phyloP scores from a whole-genome alignment of 179 eudicot species.

The Dionaea muscipula region DNA sequence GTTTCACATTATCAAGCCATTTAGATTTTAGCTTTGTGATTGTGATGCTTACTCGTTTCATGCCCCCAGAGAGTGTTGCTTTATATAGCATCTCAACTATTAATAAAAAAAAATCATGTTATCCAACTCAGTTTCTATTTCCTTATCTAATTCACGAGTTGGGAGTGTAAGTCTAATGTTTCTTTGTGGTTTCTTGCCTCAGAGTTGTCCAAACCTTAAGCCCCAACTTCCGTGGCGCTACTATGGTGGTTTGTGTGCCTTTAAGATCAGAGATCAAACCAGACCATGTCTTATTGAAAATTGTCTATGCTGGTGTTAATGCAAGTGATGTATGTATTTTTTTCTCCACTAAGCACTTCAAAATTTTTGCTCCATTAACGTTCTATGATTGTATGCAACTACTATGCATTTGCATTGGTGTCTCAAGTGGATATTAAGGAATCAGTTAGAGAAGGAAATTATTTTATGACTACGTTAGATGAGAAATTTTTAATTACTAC shows the following conservation, averaged over 20 bases:
- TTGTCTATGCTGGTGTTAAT: constrained; percentile 86
- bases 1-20: neutral
- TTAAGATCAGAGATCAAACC: constrained; percentile 54
- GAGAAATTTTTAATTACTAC: too few relatives aligned
- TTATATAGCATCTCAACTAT: too few relatives aligned
- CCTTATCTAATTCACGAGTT: neutral
- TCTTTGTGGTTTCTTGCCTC: constrained; percentile 11
- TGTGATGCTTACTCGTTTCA: too few relatives aligned
- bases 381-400: too few relatives aligned
- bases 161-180: constrained; percentile 8
- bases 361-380: neutral
- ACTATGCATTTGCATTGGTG: too few relatives aligned
- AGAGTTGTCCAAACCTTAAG: constrained; percentile 77
- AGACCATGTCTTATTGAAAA: constrained; percentile 65
- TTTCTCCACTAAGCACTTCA: too few relatives aligned
- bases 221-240: constrained; percentile 82
- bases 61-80: too few relatives aligned
- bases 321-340: constrained; percentile 90
- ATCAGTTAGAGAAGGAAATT: too few relatives aligned
- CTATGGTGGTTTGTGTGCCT: constrained; percentile 43
- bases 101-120: too few relatives aligned
- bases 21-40: too few relatives aligned
- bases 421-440: too few relatives aligned
- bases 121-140: neutral
- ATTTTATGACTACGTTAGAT: too few relatives aligned